Evolutionary conservation across 805 yeast species (phyloP).

Genomic region (Nakazawaea molendinolei): DNA sequence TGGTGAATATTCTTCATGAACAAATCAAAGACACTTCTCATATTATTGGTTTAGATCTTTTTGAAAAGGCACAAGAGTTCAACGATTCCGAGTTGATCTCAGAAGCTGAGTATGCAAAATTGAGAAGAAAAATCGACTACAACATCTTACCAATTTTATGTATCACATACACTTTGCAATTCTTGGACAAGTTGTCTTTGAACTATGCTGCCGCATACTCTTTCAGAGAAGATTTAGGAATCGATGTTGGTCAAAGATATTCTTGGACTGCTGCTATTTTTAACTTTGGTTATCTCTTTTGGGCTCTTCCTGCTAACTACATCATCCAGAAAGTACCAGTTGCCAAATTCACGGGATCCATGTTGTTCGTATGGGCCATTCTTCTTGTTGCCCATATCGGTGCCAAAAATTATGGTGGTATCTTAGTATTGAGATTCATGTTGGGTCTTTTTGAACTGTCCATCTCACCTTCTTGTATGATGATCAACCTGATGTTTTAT

Average conservation of each 20-base stretch:
- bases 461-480: slow-evolving; percentile 28
- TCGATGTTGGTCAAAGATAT: slow-evolving; percentile 35
- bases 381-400: slow-evolving; percentile 40
- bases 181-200: slow-evolving; percentile 52
- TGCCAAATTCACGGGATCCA: slow-evolving; percentile 27
- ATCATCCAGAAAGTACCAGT: slow-evolving; percentile 30
- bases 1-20: slow-evolving; percentile 4
- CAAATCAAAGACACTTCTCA: slow-evolving; percentile 9
- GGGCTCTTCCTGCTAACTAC: slow-evolving; percentile 43
- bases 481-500: slow-evolving; percentile 28
- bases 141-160: slow-evolving; percentile 45
- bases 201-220: slow-evolving; percentile 51
- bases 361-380: slow-evolving; percentile 40
- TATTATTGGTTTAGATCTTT: slow-evolving; percentile 24
- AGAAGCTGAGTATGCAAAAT: slow-evolving; percentile 34
- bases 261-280: slow-evolving; percentile 54
- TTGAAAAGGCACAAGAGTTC: slow-evolving; percentile 33
- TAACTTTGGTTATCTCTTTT: slow-evolving; percentile 56
- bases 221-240: slow-evolving; percentile 34
- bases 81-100: slow-evolving; percentile 40
- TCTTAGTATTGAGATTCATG: slow-evolving; percentile 39
- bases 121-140: slow-evolving; percentile 43
- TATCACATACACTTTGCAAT: slow-evolving; percentile 42
- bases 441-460: slow-evolving; percentile 37
- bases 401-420: slow-evolving; percentile 39